phyloP scores from a whole-genome alignment of 768 basidiomycete species.

The Pleurotus eryngii region DNA sequence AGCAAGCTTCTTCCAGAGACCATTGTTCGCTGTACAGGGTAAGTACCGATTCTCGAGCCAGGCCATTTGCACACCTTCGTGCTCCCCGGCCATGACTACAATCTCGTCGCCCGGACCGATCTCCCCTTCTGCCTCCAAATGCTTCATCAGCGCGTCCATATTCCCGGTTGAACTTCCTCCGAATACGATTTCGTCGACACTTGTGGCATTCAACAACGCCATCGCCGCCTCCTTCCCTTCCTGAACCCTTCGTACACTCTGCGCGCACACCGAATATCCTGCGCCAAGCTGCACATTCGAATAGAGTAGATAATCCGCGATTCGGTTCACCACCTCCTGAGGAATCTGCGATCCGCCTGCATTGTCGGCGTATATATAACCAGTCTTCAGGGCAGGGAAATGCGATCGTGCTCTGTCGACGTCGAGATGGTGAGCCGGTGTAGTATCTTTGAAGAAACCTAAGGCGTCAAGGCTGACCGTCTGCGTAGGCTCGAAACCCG shows the following conservation, averaged over 20 bases:
- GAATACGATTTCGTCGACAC: constrained; percentile 60
- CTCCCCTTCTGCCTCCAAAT: constrained; percentile 50
- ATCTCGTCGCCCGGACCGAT: constrained; percentile 57
- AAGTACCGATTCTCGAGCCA: no score
- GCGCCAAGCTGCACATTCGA: constrained; percentile 78
- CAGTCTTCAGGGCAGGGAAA: constrained; percentile 59
- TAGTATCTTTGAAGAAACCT: no score
- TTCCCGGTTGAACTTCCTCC: constrained; percentile 66
- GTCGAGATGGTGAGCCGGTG: constrained; percentile 29
- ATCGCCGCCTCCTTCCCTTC: constrained; percentile 49
- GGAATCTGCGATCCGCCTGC: constrained; percentile 69
- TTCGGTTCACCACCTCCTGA: constrained; percentile 49
- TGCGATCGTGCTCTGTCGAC: constrained; percentile 49
- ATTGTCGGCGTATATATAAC: constrained; percentile 71
- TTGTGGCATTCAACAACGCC: constrained; percentile 60
- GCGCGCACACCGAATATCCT: constrained; percentile 56
- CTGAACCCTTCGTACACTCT: constrained; percentile 42
- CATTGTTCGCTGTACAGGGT: constrained; percentile 58
- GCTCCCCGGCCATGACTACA: constrained; percentile 63
- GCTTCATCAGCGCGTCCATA: constrained; percentile 63
- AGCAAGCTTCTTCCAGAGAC: constrained; percentile 75
- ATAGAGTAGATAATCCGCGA: constrained; percentile 65
- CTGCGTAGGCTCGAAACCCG: neutral
- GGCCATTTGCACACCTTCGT: constrained; percentile 54
- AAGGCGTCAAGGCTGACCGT: no score